phyloP scores from a whole-genome alignment of 495 filamentous ascomycete genomes.

The Talaromyces stipitatus region DNA sequence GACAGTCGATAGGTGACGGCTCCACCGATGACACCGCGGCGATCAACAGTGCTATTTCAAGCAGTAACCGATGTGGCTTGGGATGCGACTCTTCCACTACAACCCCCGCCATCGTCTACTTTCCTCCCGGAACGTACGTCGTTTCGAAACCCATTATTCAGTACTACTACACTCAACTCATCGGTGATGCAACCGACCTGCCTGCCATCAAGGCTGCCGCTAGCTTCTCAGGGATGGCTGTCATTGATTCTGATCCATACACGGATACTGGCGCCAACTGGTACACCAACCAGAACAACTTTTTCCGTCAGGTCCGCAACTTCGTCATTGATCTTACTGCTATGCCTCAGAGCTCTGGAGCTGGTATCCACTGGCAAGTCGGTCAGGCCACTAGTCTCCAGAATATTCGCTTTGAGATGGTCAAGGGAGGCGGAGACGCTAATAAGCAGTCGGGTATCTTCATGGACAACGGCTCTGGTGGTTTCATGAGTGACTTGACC shows the following conservation, averaged over 20 bases:
- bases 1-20: slow-evolving; percentile 53
- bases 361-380: slow-evolving; percentile 97
- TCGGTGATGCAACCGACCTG: slow-evolving; percentile 61
- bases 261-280: slow-evolving; percentile 51
- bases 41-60: slow-evolving; percentile 79
- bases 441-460: slow-evolving; percentile 87
- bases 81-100: slow-evolving; percentile 78
- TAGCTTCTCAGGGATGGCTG: slow-evolving; percentile 72
- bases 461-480: slow-evolving; percentile 93
- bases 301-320: slow-evolving; percentile 94
- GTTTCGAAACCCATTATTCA: slow-evolving; percentile 62
- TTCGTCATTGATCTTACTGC: slow-evolving; percentile 79
- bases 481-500: slow-evolving; percentile 78
- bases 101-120: slow-evolving; percentile 69
- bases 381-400: slow-evolving; percentile 89
- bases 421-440: slow-evolving; percentile 53
- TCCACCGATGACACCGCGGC: slow-evolving; percentile 76
- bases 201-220: slow-evolving; percentile 73
- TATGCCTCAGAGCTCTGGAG: slow-evolving; percentile 54
- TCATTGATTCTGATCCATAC: slow-evolving; percentile 90
- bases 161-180: slow-evolving; percentile 74
- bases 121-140: slow-evolving; percentile 70
- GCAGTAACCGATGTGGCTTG: slow-evolving; percentile 67
- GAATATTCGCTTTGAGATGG: slow-evolving; percentile 88
- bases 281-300: slow-evolving; percentile 97